Percentiles rank a stretch among this genome's conserved stretches.
These are phyloP conservation scores for Naematelia aurantialba DNA, from an alignment of 768 basidiomycete species.

Conservation along the genomic window DNA sequence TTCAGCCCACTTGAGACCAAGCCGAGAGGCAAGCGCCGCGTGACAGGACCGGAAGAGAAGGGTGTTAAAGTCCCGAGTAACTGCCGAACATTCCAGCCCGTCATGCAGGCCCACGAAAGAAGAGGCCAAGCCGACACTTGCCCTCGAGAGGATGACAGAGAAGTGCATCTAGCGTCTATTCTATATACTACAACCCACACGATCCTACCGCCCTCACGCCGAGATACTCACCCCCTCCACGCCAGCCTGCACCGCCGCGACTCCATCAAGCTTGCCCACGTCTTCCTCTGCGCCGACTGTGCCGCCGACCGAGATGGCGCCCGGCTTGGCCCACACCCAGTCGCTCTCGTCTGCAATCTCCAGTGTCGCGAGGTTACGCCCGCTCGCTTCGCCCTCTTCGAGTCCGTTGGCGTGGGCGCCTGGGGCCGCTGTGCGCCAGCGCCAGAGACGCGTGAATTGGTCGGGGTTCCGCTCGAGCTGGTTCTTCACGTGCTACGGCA, in stretches of 20 bases:
- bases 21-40: too few species aligned
- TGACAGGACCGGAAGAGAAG: too few species aligned
- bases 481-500: conserved; percentile 15
- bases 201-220: background rate
- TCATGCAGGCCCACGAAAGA: too few species aligned
- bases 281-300: conserved; percentile 5
- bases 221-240: background rate
- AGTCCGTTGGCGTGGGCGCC: conserved; percentile 18
- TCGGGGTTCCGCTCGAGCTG: conserved; percentile 9
- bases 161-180: background rate
- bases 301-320: conserved; percentile 7
- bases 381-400: conserved; percentile 22
- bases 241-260: background rate
- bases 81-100: too few species aligned
- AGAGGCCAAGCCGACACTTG: too few species aligned
- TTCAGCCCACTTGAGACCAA: too few species aligned
- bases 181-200: background rate
- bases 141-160: background rate
- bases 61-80: too few species aligned
- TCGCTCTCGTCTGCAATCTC: conserved; percentile 22
- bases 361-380: conserved; percentile 18
- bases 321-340: conserved; percentile 17
- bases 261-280: background rate
- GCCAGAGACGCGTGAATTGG: conserved; percentile 18
- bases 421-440: conserved; percentile 15